Percentiles rank a stretch among this genome's conserved stretches.
Conservation (phyloP, 139 green algal species). For the Raphidocelis subcapitata region DNA sequence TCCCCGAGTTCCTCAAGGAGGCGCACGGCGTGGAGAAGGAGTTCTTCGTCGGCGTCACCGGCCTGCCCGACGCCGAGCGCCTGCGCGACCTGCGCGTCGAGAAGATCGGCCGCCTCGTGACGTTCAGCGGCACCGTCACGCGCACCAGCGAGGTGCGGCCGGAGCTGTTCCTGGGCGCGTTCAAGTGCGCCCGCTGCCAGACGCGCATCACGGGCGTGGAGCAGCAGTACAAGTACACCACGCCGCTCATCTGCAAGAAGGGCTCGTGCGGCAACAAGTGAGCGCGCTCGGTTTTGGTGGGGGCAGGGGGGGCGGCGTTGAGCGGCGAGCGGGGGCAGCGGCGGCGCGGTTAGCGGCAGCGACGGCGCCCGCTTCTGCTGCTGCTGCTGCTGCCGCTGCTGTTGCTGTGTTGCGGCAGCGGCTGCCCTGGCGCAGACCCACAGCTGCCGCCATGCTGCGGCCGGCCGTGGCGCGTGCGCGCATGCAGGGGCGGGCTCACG, state of each 20-base stretch:
- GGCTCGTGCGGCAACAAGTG: constrained; percentile 89
- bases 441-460: no score
- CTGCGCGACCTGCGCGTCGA: constrained; percentile 53
- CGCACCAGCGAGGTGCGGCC: constrained; percentile 92
- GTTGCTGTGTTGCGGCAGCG: no score
- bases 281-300: no score
- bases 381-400: no score
- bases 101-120: constrained; percentile 58
- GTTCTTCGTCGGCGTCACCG: constrained; percentile 86
- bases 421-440: no score
- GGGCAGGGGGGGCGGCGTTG: no score
- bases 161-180: constrained; percentile 92
- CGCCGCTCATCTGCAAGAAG: constrained; percentile 87
- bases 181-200: constrained; percentile 88
- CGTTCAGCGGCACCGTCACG: constrained; percentile 89
- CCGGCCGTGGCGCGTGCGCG: no score
- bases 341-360: no score
- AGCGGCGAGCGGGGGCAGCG: no score
- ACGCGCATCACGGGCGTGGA: constrained; percentile 72
- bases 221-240: constrained; percentile 98
- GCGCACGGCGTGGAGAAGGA: constrained; percentile 64
- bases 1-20: constrained; percentile 58
- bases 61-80: constrained; percentile 51
- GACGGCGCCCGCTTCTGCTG: no score
- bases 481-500: no score